Conservation (phyloP, 495 filamentous ascomycete genomes). For the Podospora pseudocomata region DNA sequence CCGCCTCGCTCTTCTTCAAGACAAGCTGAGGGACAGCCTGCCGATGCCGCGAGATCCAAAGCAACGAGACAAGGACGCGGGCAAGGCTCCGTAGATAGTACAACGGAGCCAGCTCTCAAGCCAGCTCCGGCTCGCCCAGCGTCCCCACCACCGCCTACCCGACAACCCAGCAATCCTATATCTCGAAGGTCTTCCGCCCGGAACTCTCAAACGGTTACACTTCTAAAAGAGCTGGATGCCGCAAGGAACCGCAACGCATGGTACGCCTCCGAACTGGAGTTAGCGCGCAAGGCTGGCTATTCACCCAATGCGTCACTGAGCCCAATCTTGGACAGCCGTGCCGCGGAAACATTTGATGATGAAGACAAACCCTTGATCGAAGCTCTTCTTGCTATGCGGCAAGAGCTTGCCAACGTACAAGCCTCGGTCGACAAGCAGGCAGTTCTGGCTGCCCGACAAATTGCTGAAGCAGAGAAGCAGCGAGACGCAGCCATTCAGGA, state of each 20-base stretch:
- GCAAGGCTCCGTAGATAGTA: slow-evolving; percentile 51
- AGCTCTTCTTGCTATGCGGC: slow-evolving; percentile 84
- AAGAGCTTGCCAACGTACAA: slow-evolving; percentile 80
- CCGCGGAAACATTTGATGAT: slow-evolving; percentile 73
- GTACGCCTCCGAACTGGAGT: slow-evolving; percentile 91
- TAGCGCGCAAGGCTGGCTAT: slow-evolving; percentile 87
- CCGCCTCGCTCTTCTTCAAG: slow-evolving; percentile 26
- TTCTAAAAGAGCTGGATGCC: slow-evolving; percentile 79
- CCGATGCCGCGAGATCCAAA: slow-evolving; percentile 34
- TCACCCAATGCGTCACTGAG: slow-evolving; percentile 65
- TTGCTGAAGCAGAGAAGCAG: slow-evolving; percentile 91
- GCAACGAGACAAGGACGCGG: slow-evolving; percentile 36
- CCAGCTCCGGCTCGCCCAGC: slow-evolving; percentile 41
- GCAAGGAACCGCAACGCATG: slow-evolving; percentile 85
- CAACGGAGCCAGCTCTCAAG: slow-evolving; percentile 43
- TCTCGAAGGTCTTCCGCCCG: slow-evolving; percentile 48
- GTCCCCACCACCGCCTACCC: slow-evolving; percentile 50
- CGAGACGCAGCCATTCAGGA: slow-evolving; percentile 87
- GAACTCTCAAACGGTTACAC: slow-evolving; percentile 56
- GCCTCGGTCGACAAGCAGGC: slow-evolving; percentile 82
- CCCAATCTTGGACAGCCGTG: slow-evolving; percentile 71
- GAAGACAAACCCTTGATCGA: slow-evolving; percentile 91
- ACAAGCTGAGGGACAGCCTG: slow-evolving; percentile 27
- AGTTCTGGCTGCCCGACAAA: slow-evolving; percentile 74
- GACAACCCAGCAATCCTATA: slow-evolving; percentile 50